Conservation (phyloP, 768 basidiomycete species). For the Rhodotorula sphaerocarpa region DNA sequence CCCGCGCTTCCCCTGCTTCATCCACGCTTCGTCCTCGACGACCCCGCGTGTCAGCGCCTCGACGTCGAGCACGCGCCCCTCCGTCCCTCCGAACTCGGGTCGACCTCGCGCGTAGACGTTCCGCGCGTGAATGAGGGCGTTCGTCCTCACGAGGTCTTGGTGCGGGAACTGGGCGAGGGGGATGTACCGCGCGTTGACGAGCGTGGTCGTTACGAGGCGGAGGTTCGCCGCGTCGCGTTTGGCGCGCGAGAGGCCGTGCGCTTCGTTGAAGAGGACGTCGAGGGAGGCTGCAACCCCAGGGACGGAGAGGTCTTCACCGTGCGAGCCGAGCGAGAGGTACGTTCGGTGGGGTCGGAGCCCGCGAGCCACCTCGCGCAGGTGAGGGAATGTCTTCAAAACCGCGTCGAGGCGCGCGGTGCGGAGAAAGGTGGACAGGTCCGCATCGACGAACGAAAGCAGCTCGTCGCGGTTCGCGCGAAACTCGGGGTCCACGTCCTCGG, state of each 20-base stretch:
- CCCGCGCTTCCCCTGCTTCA: slow-evolving; percentile 9
- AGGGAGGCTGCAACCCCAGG: slow-evolving; percentile 14
- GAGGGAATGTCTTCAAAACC: not conserved
- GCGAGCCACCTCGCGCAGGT: not conserved
- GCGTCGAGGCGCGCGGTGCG: not conserved
- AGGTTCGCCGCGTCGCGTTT: slow-evolving; percentile 12
- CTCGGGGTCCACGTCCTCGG: not conserved
- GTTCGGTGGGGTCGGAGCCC: slow-evolving; percentile 25
- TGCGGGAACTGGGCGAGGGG: slow-evolving; percentile 32
- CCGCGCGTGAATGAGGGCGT: slow-evolving; percentile 23
- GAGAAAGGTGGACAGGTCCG: slow-evolving; percentile 9
- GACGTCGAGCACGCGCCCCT: slow-evolving; percentile 14
- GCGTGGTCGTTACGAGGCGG: slow-evolving; percentile 26
- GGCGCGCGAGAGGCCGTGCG: slow-evolving; percentile 2
- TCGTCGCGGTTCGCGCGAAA: slow-evolving; percentile 13
- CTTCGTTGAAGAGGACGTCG: slow-evolving; percentile 15
- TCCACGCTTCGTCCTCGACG: slow-evolving; percentile 20
- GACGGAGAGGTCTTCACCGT: slow-evolving; percentile 17
- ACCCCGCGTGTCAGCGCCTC: slow-evolving; percentile 23
- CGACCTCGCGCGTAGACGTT: slow-evolving; percentile 5
- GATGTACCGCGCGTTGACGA: slow-evolving; percentile 29
- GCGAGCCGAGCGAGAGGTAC: slow-evolving; percentile 29
- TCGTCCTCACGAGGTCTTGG: slow-evolving; percentile 29
- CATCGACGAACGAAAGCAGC: slow-evolving; percentile 16
- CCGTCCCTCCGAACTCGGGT: slow-evolving; percentile 2